Evolutionary conservation across 176 grass and related monocot genomes (phyloP), one percentile per base, ranked within the genome.

Genomic region (Canna indica): DNA sequence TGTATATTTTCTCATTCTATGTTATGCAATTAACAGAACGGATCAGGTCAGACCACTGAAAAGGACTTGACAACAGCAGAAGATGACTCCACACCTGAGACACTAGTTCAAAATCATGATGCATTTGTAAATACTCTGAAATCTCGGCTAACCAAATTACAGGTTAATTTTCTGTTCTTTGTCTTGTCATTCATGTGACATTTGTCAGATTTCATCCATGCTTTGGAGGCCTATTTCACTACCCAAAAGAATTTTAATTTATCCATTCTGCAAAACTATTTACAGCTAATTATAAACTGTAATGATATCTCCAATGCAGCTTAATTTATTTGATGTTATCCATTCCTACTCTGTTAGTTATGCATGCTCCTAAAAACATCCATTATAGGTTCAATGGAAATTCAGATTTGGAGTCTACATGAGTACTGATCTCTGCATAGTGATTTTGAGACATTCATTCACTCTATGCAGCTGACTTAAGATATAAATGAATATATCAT

Each of bases 61-160:
- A 82, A 75, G 73, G 77, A 85, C 50, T 60, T 81, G 72, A 66
- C 64, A 79, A 75, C 83, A 67, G 80, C 79, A 41, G 86, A 90
- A 42, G 80, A 83, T 26, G 74, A 64, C 22, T 71, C 83, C 44
- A 64, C 30, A 66, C 83, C 80, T 61, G 53, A 78, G 48, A 82
- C 80, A 80, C 72, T 93, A 78, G 64, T 81, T 52, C 64, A 36
- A 83, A 92, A 83, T 69, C 94, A 92, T 77, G 86, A 97, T 28
- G 77, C 80, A 62, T 97, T 97, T 67, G 64, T 97, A 75, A 97
- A 90, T 82, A 59, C 75, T 82, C 52, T 93, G 67, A 97, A 97
- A 90, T 91, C 87, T 85, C 94, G 94, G 68, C 61, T 97, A 46
- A 97, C 86, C 60, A 97, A 93, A 60, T 76, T 96, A 47, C 85